Evolutionary conservation across 2,329 filamentous ascomycete species (phyloP), one percentile per base, ranked within the genome.

Genomic region (Nothophoma quercina): DNA sequence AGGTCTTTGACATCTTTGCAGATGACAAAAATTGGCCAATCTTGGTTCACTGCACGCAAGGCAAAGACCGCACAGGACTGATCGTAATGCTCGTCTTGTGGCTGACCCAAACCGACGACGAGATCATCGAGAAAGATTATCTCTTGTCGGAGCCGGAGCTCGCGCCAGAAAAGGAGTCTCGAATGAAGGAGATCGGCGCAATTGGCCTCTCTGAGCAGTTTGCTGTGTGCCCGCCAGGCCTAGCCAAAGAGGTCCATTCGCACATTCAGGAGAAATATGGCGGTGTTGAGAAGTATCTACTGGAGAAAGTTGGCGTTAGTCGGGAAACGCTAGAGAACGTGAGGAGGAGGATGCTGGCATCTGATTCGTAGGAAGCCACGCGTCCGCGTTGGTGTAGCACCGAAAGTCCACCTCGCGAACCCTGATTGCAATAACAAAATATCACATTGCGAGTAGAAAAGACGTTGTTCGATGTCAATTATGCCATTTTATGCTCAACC

Each of bases 21-120:
- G 70, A 79, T 1, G 69, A 77, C 2, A 62, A 71, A 0, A 79
- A 79, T 13, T 85, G 86, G 58, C 91, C 91, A 0, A 73, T 87
- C 1, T 69, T 96, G 7, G 77, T 95, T 2, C 91, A 96, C 73
- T 96, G 92, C 73, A 95, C 91, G 0, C 91, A 96, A 66, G 92
- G 92, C 51, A 96, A 96, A 70, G 92, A 96, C 68, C 84, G 92
- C 2, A 92, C 86, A 1, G 92, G 92, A 0, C 77, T 96, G 10
- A 79, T 90, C 9, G 79, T 91, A 5, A 78, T 88, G 32, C 77
- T 96, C 4, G 73, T 88, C 0, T 76, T 96, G 16, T 79, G 93
- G 64, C 76, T 89, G 9, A 78, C 89, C 3, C 75, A 68, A 22
- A 69, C 89, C 1, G 83, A 85, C 0, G 51, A 78, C 1, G 69